These are phyloP conservation scores for Suillus subalutaceus DNA, from an alignment of 768 basidiomycete genomes.

Conservation along the genomic window DNA sequence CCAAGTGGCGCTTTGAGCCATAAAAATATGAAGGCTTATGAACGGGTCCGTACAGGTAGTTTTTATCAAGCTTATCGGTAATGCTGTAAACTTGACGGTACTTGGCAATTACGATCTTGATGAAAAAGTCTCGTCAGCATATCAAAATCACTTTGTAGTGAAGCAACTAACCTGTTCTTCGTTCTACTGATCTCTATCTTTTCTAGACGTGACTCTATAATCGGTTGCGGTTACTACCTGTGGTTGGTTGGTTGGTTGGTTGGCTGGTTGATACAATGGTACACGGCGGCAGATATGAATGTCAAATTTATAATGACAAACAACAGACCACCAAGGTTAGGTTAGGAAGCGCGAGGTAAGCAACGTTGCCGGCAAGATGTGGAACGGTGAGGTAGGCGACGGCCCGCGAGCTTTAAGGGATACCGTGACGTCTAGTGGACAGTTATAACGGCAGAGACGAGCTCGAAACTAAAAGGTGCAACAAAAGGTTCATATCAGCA, in stretches of 20 bases:
- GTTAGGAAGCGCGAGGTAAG: slow-evolving; percentile 9
- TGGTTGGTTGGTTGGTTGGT: not conserved
- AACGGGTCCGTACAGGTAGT: slow-evolving; percentile 33
- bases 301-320: slow-evolving; percentile 9
- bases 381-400: slow-evolving; percentile 7
- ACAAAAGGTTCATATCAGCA: slow-evolving; percentile 12
- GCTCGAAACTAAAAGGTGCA: slow-evolving; percentile 21
- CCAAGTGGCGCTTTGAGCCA: slow-evolving; percentile 45
- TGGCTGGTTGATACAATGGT: not conserved
- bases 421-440: slow-evolving; percentile 4
- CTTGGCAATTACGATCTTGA: slow-evolving; percentile 12
- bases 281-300: slow-evolving; percentile 3
- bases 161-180: slow-evolving; percentile 21
- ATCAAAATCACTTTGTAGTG: slow-evolving; percentile 13
- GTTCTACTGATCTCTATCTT: slow-evolving; percentile 12
- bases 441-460: slow-evolving; percentile 9
- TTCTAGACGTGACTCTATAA: slow-evolving; percentile 4
- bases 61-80: slow-evolving; percentile 14
- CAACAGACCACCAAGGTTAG: slow-evolving; percentile 8
- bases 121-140: slow-evolving; percentile 18
- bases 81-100: slow-evolving; percentile 15
- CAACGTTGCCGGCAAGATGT: slow-evolving; percentile 18
- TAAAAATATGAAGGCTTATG: slow-evolving; percentile 22
- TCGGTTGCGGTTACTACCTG: not conserved
- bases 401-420: slow-evolving; percentile 7